Evolutionary conservation across 2,329 filamentous ascomycete genomes (phyloP), one percentile per base, ranked within the genome.

Genomic region (Ophidiomyces ophidiicola): DNA sequence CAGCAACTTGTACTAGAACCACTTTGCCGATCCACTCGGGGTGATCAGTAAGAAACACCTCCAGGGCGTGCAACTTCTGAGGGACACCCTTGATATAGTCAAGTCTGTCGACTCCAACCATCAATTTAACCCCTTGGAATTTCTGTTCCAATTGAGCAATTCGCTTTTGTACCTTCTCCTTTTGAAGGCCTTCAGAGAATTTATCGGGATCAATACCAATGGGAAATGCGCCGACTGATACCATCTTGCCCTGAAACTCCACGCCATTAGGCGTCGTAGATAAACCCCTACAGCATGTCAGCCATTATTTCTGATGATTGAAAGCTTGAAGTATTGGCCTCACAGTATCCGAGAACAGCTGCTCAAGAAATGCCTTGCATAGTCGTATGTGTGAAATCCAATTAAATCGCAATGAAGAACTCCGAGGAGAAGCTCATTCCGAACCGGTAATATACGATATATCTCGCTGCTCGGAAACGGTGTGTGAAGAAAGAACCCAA

Each of bases 1-100:
- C 86, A 2, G 90, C 90, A 21, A 96, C 88, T 60, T 96, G 90
- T 1, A 96, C 85, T 11, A 98, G 72, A 2, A 96, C 87, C 15
- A 96, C 87, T 62, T 94, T 93, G 50, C 90, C 90, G 45, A 96
- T 88, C 87, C 87, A 94, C 60, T 96, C 88, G 0, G 90, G 90
- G 53, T 98, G 86, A 54, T 96, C 88, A 0, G 86, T 93, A 21
- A 98, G 69, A 67, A 98, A 96, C 3, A 96, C 85, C 60, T 98
- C 90, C 29, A 96, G 75, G 1, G 90, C 88, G 55, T 96, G 90
- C 6, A 98, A 70, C 61, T 98, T 98, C 62, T 98, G 90, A 0
- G 90, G 90, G 6, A 98, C 87, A 46, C 90, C 90, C 66, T 96
- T 96, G 75, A 96, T 96, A 64, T 98, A 96, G 62, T 98, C 90